Percentiles rank a stretch among this genome's conserved stretches.
These are phyloP conservation scores for Keqinozyma sinolaborantium DNA, from an alignment of 1,139 yeast genomes.

Conservation along the genomic window DNA sequence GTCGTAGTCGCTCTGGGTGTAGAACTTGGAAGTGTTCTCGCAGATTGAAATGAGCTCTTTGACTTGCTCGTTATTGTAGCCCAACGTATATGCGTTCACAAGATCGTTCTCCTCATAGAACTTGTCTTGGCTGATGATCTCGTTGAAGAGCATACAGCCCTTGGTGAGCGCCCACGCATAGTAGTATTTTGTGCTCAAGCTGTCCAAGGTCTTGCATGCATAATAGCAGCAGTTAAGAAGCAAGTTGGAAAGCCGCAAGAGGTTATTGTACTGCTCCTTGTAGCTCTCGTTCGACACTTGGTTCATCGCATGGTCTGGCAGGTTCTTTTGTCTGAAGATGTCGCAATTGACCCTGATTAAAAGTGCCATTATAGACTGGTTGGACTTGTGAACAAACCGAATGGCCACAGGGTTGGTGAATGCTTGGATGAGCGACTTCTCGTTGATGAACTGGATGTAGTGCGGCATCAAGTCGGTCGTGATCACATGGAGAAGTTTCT, in stretches of 20 bases:
- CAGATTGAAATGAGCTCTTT: neutral
- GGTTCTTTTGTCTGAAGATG: constrained; percentile 18
- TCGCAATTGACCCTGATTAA: constrained; percentile 17
- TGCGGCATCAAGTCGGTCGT: neutral
- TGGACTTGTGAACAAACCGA: constrained; percentile 25
- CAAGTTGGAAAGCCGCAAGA: constrained; percentile 15
- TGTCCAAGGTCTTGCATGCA: constrained; percentile 21
- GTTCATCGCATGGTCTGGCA: constrained; percentile 15
- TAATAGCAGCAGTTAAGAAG: constrained; percentile 17
- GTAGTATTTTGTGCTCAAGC: constrained; percentile 35
- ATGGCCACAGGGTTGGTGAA: constrained; percentile 26
- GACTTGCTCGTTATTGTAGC: neutral
- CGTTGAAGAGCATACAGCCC: constrained; percentile 27
- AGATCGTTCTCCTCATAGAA: constrained; percentile 13
- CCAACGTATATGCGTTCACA: neutral
- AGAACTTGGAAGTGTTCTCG: neutral
- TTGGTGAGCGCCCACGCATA: constrained; percentile 44
- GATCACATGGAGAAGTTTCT: neutral
- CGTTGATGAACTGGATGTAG: neutral
- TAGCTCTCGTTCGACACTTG: constrained; percentile 13
- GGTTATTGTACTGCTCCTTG: constrained; percentile 16
- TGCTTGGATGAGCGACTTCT: neutral
- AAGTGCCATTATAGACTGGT: constrained; percentile 24
- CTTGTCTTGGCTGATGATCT: constrained; percentile 17
- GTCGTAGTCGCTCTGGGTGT: neutral